A percentile compares a stretch with the other conserved stretches of the same genome.
These are phyloP conservation scores for Pyrenochaeta sp. DNA, from an alignment of 2,329 filamentous ascomycete species.

Conservation along the genomic window DNA sequence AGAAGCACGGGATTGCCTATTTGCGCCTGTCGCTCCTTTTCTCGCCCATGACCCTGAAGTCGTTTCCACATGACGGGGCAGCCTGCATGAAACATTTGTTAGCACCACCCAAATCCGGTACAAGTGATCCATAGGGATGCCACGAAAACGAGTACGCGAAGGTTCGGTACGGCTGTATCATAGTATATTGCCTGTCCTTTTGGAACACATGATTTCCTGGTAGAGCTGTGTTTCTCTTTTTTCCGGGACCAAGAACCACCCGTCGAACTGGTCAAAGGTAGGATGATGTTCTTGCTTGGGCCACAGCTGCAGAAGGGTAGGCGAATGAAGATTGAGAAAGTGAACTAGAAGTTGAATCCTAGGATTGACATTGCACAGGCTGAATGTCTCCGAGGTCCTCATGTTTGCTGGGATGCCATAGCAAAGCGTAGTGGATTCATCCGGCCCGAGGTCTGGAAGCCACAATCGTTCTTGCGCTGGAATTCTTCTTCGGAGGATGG, in stretches of 20 bases:
- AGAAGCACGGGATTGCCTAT: slow-evolving; percentile 57
- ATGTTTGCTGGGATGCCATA: not conserved
- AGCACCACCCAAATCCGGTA: slow-evolving; percentile 21
- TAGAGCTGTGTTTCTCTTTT: not conserved
- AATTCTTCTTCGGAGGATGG: not conserved
- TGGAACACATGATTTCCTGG: not conserved
- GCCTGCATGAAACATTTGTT: slow-evolving; percentile 39
- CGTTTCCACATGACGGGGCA: slow-evolving; percentile 61
- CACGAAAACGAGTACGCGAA: slow-evolving; percentile 1
- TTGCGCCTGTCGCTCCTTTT: slow-evolving; percentile 50
- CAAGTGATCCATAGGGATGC: slow-evolving; percentile 13
- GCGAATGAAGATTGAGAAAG: not conserved
- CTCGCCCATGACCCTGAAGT: slow-evolving; percentile 54
- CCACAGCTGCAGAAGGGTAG: not conserved
- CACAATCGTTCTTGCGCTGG: not conserved
- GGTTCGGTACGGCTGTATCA: not conserved
- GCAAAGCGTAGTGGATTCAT: not conserved
- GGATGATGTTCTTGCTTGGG: not conserved
- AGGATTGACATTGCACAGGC: not conserved
- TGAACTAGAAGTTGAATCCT: not conserved
- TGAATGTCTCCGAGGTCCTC: not conserved
- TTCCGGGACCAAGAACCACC: not conserved
- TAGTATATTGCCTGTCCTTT: not conserved
- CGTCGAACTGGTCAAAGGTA: not conserved
- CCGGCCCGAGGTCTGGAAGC: not conserved